Conservation (phyloP, 345 rosid species). For the Geranium brycei region DNA sequence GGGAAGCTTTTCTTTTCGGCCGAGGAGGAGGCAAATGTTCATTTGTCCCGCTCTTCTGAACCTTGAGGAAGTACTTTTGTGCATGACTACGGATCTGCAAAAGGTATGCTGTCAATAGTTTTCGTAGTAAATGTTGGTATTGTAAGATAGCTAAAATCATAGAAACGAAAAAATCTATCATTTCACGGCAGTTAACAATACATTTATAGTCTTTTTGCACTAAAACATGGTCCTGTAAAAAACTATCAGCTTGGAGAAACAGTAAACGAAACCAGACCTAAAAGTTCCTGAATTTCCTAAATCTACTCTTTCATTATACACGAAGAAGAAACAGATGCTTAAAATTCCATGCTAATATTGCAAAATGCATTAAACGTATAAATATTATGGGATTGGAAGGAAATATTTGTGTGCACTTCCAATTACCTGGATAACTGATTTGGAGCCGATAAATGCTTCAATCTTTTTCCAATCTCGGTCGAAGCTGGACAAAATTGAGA, state of each 20-base stretch:
- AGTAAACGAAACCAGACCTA: too few species aligned
- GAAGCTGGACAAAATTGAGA: conserved; percentile 33
- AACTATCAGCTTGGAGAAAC: too few species aligned
- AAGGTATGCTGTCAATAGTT: background rate
- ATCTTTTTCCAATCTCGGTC: conserved; percentile 94
- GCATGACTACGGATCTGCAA: conserved; percentile 84
- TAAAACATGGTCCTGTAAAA: too few species aligned
- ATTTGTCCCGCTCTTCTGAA: conserved; percentile 68
- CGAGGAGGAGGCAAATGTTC: conserved; percentile 92
- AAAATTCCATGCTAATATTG: too few species aligned
- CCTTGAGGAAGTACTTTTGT: conserved; percentile 82
- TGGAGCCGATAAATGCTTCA: conserved; percentile 80
- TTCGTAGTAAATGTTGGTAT: background rate
- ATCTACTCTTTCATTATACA: too few species aligned
- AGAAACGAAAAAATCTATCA: background rate
- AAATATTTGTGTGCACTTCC: background rate
- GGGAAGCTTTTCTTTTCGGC: conserved; percentile 85
- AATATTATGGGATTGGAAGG: too few species aligned
- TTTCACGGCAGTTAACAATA: background rate
- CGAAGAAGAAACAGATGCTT: too few species aligned
- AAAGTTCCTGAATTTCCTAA: too few species aligned
- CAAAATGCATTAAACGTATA: too few species aligned
- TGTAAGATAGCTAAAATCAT: background rate
- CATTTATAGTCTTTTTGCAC: background rate
- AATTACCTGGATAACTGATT: conserved; percentile 74